Base-by-base conservation (phyloP, 768 basidiomycete genomes). In the Lentinus tigrinus region DNA sequence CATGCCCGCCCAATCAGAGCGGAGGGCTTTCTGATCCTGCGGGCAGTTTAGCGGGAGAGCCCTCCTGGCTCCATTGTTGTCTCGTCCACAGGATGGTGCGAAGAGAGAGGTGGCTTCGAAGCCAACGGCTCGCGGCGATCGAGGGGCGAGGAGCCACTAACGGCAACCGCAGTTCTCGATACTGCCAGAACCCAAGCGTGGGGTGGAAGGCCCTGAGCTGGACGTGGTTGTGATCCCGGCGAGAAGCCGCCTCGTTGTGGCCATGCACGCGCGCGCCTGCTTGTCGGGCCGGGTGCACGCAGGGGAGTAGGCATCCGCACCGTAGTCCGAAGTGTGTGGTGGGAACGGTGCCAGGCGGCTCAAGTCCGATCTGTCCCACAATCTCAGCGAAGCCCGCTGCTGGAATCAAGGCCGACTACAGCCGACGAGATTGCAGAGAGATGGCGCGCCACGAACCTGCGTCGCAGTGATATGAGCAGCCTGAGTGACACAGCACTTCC, bases 221-320 rank as follows among this genome's bases (percentile, higher is more conserved):
- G 27, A 36, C 17, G 42, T 44, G 27, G 52, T n/a, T 43, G 55
- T 39, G 40, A 47, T 49, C 46, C 50, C 52, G 50, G 40, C 39
- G 40, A 53, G 55, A 38, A 36, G 52, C 47, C 4, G 60, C 60
- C 58, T 59, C 58, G 28, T 57, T 61, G 55, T 51, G 37, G 38
- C 40, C 60, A 47, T 42, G 27, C 47, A 19, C 39, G 42, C 51
- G n/a, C 56, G 55, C 51, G 38, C 21, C 47, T 47, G 59, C 54
- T 8, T n/a, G n/a, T 28, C 60, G 60, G 60, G 34, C 60, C 60
- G 60, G 57, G 31, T 46, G 48, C 42, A 52, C 51, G 31, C 26
- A 34, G 7, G 16, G 3, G 47, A 47, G 58, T 26, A 11, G 21
- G 9, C 28, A 42, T 31, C 53, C 53, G 54, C 46, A 9, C 54